Conservation (phyloP, 441 rosid species). For the Syzygium syzygioides region DNA sequence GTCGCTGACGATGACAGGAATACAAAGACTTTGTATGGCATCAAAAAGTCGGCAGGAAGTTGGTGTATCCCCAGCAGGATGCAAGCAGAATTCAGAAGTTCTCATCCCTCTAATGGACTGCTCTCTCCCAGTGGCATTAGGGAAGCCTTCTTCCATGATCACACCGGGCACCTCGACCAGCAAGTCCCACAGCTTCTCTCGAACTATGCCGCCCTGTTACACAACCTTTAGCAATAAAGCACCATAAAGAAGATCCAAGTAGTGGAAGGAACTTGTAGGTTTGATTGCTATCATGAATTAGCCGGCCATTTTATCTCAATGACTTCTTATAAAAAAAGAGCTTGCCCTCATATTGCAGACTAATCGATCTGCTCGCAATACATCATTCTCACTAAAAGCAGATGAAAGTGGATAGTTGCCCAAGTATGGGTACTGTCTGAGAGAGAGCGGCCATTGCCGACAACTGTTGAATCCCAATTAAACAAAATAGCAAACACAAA, state of each 20-base stretch:
- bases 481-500: background rate
- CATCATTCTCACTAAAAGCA: background rate
- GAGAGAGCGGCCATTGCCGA: background rate
- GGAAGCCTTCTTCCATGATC: constrained; percentile 95
- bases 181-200: constrained; percentile 86
- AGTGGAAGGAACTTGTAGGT: background rate
- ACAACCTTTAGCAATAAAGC: background rate
- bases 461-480: background rate
- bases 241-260: background rate
- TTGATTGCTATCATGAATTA: background rate
- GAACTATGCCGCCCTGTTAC: constrained; percentile 67
- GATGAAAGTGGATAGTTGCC: background rate
- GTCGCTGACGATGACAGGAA: constrained; percentile 84
- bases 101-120: constrained; percentile 87
- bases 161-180: constrained; percentile 47
- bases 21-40: constrained; percentile 91
- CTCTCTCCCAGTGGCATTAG: constrained; percentile 85
- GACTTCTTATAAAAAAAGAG: background rate
- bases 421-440: background rate
- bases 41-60: constrained; percentile 92
- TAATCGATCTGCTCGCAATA: background rate
- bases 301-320: background rate
- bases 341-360: background rate
- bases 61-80: constrained; percentile 96
- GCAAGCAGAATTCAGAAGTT: constrained; percentile 83